Percentiles rank a stretch among this genome's conserved stretches.
phyloP scores from a whole-genome alignment of 768 basidiomycete genomes.

The Mycena rosella region DNA sequence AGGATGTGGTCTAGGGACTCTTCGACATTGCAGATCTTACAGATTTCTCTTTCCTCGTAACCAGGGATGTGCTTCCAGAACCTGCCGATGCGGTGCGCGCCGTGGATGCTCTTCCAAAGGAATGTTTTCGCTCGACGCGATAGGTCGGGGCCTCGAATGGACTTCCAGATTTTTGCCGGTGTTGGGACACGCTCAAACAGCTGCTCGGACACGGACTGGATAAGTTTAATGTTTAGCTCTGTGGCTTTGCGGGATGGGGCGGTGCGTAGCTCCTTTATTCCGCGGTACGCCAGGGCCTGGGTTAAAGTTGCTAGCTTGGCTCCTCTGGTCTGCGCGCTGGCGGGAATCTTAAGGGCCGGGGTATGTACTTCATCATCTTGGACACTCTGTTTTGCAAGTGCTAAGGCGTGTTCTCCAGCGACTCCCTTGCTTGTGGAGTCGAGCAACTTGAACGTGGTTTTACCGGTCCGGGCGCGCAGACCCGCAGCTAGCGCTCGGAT shows the following conservation, averaged over 20 bases:
- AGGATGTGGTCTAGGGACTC: slow-evolving; percentile 31
- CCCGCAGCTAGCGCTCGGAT: neutral
- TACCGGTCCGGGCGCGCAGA: neutral
- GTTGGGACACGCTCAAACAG: neutral
- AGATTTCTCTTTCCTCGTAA: neutral
- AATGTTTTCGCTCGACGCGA: neutral
- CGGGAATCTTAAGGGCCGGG: neutral
- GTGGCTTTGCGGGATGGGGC: neutral
- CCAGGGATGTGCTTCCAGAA: neutral
- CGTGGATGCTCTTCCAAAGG: neutral
- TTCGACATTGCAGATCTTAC: slow-evolving; percentile 8
- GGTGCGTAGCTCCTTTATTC: neutral
- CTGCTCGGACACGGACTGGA: neutral
- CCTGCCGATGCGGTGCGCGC: neutral
- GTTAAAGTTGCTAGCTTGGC: neutral
- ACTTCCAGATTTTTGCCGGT: slow-evolving; percentile 1
- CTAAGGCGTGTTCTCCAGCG: too few relatives aligned
- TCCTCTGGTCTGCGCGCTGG: neutral
- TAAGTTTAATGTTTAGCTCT: neutral
- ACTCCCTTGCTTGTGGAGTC: neutral
- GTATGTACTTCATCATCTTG: too few relatives aligned
- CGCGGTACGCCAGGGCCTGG: neutral
- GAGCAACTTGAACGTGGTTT: neutral
- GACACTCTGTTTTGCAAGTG: too few relatives aligned
- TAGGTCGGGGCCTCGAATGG: neutral